Evolutionary conservation across 2,329 filamentous ascomycete species (phyloP), one percentile per base, ranked within the genome.

Genomic region (Fusarium sp.): DNA sequence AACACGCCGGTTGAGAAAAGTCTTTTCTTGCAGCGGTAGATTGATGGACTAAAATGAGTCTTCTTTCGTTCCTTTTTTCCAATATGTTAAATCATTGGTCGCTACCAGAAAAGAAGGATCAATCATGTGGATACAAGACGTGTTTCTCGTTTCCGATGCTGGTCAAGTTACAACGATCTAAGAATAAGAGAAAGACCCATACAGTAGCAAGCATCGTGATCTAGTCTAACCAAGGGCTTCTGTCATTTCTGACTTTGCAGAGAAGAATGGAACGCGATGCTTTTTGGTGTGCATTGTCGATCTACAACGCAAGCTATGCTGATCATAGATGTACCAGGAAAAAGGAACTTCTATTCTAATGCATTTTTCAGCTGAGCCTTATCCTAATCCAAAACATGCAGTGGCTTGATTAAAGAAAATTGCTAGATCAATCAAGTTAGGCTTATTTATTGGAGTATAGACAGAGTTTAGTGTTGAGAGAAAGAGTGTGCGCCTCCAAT

Each of bases 91-190:
- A 46, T 30, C 56, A 71, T 69, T 69, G 64, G 68, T 49, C 47
- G 52, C 29, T 49, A 34, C n/a, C 22, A 20, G 32, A 45, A 71
- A 48, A 53, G 51, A 59, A 65, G 67, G 64, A 70, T 61, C 52
- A 59, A 53, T 34, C 41, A 22, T 57, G 68, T 71, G 68, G 68
- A 69, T 60, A 54, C 37, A 40, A 47, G 22, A 18, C 34, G 40
- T 44, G 61, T 55, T 58, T 67, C 66, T 57, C 57, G 65, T 54
- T 57, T 49, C 30, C 58, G 40, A 70, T 67, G 57, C 53, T 56
- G 49, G 51, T 34, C 41, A 29, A 48, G 61, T 64, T 53, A 42
- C 45, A 68, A 40, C 16, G 48, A 70, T 61, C 20, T 48, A 55
- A 54, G 12, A 52, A 30, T 5, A 51, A 6, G 14, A 22, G 24